Percentiles rank a stretch among this genome's conserved stretches.
These are phyloP conservation scores for Cutaneotrichosporon daszewskae DNA, from an alignment of 1,284 basidiomycete species.

Conservation along the genomic window DNA sequence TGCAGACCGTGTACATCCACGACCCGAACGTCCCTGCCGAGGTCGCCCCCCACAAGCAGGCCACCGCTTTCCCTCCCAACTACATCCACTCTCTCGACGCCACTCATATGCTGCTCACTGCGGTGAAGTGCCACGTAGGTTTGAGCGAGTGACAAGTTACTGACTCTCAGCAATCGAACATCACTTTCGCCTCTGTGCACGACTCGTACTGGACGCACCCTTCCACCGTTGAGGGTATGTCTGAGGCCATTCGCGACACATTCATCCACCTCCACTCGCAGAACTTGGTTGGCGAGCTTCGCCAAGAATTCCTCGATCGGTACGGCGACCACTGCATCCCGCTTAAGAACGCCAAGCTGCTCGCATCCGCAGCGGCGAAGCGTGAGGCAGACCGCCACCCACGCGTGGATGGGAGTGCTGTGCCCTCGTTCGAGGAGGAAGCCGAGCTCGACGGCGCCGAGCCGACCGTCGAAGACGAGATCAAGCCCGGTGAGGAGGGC, in stretches of 20 bases:
- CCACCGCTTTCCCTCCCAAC: conserved; percentile 96
- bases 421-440: conserved; percentile 10
- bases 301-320: conserved; percentile 64
- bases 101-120: conserved; percentile 97
- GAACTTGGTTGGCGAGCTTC: conserved; percentile 62
- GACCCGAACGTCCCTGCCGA: conserved; percentile 75
- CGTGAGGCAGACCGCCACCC: no score
- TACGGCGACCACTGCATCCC: conserved; percentile 73
- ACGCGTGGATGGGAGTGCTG: no score
- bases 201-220: conserved; percentile 99
- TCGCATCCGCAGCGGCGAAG: no score
- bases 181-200: conserved; percentile 93
- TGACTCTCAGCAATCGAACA: conserved; percentile 54
- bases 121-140: conserved; percentile 76
- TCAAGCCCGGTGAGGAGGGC: conserved; percentile 7
- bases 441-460: no score
- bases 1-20: conserved; percentile 90
- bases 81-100: conserved; percentile 97
- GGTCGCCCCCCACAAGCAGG: conserved; percentile 83
- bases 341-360: conserved; percentile 43
- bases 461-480: conserved; percentile 1
- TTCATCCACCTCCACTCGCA: conserved; percentile 89
- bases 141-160: conserved; percentile 1
- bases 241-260: conserved; percentile 79
- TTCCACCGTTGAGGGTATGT: conserved; percentile 81